Conservation (phyloP, 768 basidiomycete genomes). For the Xerocomellus intermedius region DNA sequence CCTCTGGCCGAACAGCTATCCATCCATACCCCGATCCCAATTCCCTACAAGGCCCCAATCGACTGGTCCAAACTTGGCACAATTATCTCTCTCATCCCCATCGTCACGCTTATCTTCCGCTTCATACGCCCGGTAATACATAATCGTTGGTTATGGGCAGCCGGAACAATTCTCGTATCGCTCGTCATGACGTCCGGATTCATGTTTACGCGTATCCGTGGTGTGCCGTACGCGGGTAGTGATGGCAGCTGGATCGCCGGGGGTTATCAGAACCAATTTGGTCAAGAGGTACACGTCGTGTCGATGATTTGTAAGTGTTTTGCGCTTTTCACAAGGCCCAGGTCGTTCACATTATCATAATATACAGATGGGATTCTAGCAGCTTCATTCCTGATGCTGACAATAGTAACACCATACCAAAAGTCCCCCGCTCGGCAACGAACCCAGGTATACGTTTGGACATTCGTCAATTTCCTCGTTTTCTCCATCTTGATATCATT, state of each 20-base stretch:
- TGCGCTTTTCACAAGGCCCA: not conserved
- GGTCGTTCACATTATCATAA: conserved; percentile 3
- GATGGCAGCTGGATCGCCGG: conserved; percentile 79
- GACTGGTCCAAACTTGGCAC: conserved; percentile 63
- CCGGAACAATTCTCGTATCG: conserved; percentile 58
- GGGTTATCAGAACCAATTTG: conserved; percentile 88
- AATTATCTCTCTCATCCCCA: conserved; percentile 44
- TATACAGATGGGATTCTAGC: conserved; percentile 79
- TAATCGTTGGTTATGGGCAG: conserved; percentile 79
- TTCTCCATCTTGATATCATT: conserved; percentile 85
- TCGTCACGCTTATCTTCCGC: conserved; percentile 50
- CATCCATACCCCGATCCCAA: conserved; percentile 69
- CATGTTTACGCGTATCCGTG: conserved; percentile 96
- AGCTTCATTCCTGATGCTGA: conserved; percentile 76
- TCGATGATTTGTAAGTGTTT: conserved; percentile 74
- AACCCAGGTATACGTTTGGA: conserved; percentile 88
- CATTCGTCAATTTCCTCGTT: conserved; percentile 72
- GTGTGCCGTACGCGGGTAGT: conserved; percentile 62
- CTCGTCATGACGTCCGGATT: conserved; percentile 87
- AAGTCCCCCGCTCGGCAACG: conserved; percentile 73
- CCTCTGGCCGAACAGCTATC: conserved; percentile 77
- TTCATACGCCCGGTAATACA: conserved; percentile 63
- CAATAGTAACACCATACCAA: conserved; percentile 76
- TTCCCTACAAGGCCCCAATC: conserved; percentile 80
- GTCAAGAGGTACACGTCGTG: conserved; percentile 90